A percentile compares a stretch with the other conserved stretches of the same genome.
Conservation (phyloP, 306 rosid genomes). For the Neltuma alba region DNA sequence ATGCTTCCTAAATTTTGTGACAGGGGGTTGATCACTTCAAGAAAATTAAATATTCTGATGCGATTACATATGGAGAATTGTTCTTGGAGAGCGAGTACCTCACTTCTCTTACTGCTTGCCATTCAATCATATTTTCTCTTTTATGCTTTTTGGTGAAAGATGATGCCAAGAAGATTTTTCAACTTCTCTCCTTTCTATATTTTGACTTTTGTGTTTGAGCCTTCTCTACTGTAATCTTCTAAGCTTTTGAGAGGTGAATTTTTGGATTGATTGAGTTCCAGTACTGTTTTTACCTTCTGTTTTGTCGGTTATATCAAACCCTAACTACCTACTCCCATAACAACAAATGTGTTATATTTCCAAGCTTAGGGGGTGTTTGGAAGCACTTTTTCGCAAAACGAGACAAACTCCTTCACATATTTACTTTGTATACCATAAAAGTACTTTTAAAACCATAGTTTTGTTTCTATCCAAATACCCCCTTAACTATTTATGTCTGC, state of each 20-base stretch:
- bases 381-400: too few species aligned
- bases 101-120: slow-evolving; percentile 32
- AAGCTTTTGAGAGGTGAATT: too few species aligned
- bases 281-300: too few species aligned
- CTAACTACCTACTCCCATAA: not conserved
- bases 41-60: slow-evolving; percentile 89
- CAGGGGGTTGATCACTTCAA: slow-evolving; percentile 99
- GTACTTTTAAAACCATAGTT: too few species aligned
- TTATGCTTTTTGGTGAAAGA: slow-evolving; percentile 25
- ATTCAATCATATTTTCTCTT: slow-evolving; percentile 29
- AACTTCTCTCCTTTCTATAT: not conserved
- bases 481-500: not conserved
- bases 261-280: too few species aligned
- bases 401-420: too few species aligned
- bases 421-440: too few species aligned
- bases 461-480: too few species aligned
- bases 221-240: too few species aligned
- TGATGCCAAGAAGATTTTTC: slow-evolving; percentile 3
- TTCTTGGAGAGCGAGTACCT: slow-evolving; percentile 94
- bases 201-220: too few species aligned
- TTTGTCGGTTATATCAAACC: too few species aligned
- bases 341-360: not conserved
- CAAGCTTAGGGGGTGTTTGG: too few species aligned
- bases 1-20: slow-evolving; percentile 38
- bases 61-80: slow-evolving; percentile 92